Percentiles rank a stretch among this genome's conserved stretches.
phyloP scores from a whole-genome alignment of 805 yeast genomes.

The Candida stauntonica region DNA sequence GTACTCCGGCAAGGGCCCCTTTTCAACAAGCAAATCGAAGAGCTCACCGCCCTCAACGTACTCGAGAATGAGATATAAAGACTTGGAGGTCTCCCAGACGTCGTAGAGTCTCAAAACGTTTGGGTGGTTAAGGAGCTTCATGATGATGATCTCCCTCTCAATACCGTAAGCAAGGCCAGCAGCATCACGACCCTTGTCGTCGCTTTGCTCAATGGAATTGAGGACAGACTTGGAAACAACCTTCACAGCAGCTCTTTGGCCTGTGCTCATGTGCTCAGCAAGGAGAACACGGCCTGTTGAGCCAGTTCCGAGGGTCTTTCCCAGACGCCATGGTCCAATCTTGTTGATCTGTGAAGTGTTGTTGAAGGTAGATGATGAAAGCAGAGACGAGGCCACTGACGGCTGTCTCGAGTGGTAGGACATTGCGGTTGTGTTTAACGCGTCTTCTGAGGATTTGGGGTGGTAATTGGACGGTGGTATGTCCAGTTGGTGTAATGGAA shows the following conservation, averaged over 20 bases:
- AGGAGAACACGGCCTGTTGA: constrained; percentile 77
- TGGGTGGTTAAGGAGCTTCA: constrained; percentile 92
- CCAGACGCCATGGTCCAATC: constrained; percentile 82
- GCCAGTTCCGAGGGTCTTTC: constrained; percentile 76
- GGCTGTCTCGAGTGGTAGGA: constrained; percentile 48
- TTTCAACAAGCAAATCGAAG: constrained; percentile 64
- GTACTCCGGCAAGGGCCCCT: constrained; percentile 66
- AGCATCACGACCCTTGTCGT: constrained; percentile 38
- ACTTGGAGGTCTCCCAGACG: constrained; percentile 96
- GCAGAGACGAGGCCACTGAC: constrained; percentile 53
- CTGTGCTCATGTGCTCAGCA: constrained; percentile 64
- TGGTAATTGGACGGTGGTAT: too few relatives aligned
- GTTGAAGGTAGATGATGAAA: constrained; percentile 40
- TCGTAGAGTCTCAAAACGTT: constrained; percentile 91
- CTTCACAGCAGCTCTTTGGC: constrained; percentile 79
- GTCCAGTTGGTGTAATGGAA: too few relatives aligned
- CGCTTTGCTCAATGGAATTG: constrained; percentile 29
- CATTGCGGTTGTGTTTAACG: constrained; percentile 15
- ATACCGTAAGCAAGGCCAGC: constrained; percentile 87
- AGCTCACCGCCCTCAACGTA: constrained; percentile 88
- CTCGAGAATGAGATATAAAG: constrained; percentile 72
- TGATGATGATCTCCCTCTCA: constrained; percentile 94
- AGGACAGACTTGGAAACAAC: constrained; percentile 67
- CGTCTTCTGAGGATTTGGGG: neutral
- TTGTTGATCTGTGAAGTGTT: constrained; percentile 37